These are phyloP conservation scores for Porogramme epimiltina DNA, from an alignment of 1,284 basidiomycete genomes.

Conservation along the genomic window DNA sequence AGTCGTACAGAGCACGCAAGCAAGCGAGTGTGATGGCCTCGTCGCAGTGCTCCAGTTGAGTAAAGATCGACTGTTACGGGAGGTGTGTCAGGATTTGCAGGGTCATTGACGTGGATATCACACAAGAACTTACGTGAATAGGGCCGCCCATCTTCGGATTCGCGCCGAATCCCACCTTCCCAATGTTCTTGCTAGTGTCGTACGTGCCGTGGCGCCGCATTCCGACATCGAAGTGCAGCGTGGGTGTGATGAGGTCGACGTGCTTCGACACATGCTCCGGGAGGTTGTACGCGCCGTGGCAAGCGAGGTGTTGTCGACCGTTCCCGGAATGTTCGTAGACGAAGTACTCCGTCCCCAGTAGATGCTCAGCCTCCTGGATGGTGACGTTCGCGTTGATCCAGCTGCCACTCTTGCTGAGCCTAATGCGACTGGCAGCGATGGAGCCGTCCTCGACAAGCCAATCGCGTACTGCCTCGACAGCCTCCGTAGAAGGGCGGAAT, in stretches of 20 bases:
- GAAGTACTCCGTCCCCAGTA: slow-evolving; percentile 48
- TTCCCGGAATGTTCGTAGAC: slow-evolving; percentile 39
- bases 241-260: slow-evolving; percentile 26
- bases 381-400: slow-evolving; percentile 49
- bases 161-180: slow-evolving; percentile 11
- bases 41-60: slow-evolving; percentile 33
- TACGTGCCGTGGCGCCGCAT: slow-evolving; percentile 9
- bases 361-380: slow-evolving; percentile 45
- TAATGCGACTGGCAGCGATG: slow-evolving; percentile 34
- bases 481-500: slow-evolving; percentile 45
- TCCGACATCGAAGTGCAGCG: slow-evolving; percentile 26
- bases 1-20: slow-evolving; percentile 52
- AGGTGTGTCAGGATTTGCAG: not conserved
- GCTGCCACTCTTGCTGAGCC: slow-evolving; percentile 35
- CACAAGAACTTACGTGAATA: slow-evolving; percentile 36
- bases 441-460: slow-evolving; percentile 43
- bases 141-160: slow-evolving; percentile 38
- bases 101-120: not conserved
- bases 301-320: slow-evolving; percentile 21
- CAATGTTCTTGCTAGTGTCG: slow-evolving; percentile 17
- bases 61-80: slow-evolving; percentile 15
- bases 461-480: slow-evolving; percentile 41
- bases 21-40: slow-evolving; percentile 53
- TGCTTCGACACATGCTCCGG: slow-evolving; percentile 25
- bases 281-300: slow-evolving; percentile 21